Percentiles rank a stretch among this genome's conserved stretches.
Evolutionary conservation across 257 asterid species (phyloP).

Genomic region (Haberlea rhodopensis): DNA sequence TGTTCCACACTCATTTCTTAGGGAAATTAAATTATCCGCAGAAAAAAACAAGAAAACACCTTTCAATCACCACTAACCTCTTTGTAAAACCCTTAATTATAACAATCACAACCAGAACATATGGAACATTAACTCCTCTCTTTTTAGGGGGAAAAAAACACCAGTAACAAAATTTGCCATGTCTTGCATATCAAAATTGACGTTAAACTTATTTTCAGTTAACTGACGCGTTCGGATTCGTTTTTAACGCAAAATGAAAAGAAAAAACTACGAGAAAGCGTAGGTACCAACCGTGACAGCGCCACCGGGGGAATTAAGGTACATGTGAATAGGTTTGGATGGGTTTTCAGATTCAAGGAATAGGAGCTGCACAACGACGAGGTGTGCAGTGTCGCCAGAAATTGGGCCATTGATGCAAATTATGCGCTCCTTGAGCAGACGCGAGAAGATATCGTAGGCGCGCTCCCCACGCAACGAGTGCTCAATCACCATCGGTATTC

Average conservation of each 20-base stretch:
- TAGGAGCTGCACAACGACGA: constrained; percentile 89
- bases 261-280: not conserved
- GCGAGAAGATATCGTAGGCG: constrained; percentile 89
- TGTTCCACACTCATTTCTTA: too few relatives aligned
- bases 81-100: not conserved
- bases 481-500: constrained; percentile 89
- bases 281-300: constrained; percentile 77
- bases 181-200: not conserved
- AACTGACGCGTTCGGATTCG: not conserved
- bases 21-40: not conserved
- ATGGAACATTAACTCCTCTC: not conserved
- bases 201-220: not conserved
- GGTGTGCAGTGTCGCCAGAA: constrained; percentile 83
- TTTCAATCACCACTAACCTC: not conserved
- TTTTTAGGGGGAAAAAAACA: too few relatives aligned
- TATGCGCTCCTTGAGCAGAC: constrained; percentile 83
- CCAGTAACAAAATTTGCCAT: not conserved
- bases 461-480: constrained; percentile 91
- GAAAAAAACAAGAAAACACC: not conserved
- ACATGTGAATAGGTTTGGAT: constrained; percentile 83
- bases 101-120: not conserved
- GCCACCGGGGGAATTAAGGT: constrained; percentile 94
- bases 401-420: constrained; percentile 88
- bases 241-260: not conserved
- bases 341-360: constrained; percentile 94